Evolutionary conservation across 2,329 filamentous ascomycete genomes (phyloP).

Genomic region (Thelonectria olida): DNA sequence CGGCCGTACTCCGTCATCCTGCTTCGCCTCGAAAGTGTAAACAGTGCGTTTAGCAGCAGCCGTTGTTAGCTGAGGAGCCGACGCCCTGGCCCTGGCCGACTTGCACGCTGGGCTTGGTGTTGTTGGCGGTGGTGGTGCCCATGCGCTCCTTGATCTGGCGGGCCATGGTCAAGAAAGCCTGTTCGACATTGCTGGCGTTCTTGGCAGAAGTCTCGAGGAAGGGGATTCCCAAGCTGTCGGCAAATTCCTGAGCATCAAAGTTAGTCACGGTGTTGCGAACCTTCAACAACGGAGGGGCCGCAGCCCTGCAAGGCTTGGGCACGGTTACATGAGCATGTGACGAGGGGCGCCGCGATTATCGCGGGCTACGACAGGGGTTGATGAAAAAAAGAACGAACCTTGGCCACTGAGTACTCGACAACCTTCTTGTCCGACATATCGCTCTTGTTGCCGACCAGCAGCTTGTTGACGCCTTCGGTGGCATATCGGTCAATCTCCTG

Average conservation of each 20-base stretch:
- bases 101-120: constrained; percentile 98
- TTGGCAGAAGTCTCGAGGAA: constrained; percentile 99
- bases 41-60: constrained; percentile 80
- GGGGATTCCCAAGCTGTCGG: constrained; percentile 96
- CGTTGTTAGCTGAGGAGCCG: constrained; percentile 82
- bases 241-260: constrained; percentile 78
- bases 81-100: constrained; percentile 96
- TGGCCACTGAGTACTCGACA: constrained; percentile 98
- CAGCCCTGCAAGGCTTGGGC: constrained; percentile 13
- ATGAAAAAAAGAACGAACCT: constrained; percentile 70
- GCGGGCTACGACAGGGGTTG: constrained; percentile 3
- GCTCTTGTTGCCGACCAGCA: constrained; percentile 99
- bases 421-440: constrained; percentile 99
- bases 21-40: constrained; percentile 36
- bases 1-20: constrained; percentile 41
- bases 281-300: constrained; percentile 21
- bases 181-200: constrained; percentile 99
- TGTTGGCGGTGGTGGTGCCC: constrained; percentile 93
- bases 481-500: constrained; percentile 99
- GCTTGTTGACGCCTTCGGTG: constrained; percentile 99
- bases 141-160: constrained; percentile 99
- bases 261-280: constrained; percentile 28
- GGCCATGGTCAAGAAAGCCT: constrained; percentile 99
- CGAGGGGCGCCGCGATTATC: not conserved
- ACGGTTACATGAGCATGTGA: constrained; percentile 35